Evolutionary conservation across 371 early-diverging fungal genomes (phyloP).

Genomic region (Batrachochytrium dendrobatidis): DNA sequence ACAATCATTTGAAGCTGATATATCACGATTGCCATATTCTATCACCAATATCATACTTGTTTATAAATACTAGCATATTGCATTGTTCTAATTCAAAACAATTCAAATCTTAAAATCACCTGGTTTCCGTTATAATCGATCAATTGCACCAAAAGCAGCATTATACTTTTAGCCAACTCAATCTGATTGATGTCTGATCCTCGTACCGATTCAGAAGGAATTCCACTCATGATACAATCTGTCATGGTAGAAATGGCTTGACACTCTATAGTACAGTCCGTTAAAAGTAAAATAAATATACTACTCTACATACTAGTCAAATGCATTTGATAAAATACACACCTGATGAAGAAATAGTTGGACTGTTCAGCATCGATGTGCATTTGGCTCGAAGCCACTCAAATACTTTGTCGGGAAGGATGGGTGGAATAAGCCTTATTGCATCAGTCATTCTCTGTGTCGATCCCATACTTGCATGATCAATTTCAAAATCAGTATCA

Average conservation of each 20-base stretch:
- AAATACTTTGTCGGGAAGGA: background rate
- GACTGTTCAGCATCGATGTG: background rate
- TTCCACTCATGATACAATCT: background rate
- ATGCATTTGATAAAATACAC: too few relatives aligned
- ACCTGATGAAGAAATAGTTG: too few relatives aligned
- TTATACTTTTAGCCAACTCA: background rate
- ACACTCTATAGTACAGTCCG: background rate
- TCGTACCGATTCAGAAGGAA: background rate
- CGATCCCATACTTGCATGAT: background rate
- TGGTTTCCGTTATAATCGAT: background rate
- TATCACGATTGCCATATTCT: background rate
- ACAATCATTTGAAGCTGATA: conserved; percentile 18
- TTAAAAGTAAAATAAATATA: too few relatives aligned
- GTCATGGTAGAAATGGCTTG: background rate
- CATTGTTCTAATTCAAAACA: too few relatives aligned
- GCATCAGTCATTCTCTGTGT: conserved; percentile 4
- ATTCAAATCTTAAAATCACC: too few relatives aligned
- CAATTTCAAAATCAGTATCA: conserved; percentile 7
- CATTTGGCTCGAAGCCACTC: background rate
- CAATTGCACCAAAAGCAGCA: background rate
- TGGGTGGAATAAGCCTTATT: background rate
- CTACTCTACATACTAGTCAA: too few relatives aligned
- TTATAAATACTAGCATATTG: too few relatives aligned
- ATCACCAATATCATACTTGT: too few relatives aligned
- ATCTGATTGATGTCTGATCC: background rate